Base-by-base conservation (phyloP, 1,139 yeast genomes). In the Saccharomyces hybrid region DNA sequence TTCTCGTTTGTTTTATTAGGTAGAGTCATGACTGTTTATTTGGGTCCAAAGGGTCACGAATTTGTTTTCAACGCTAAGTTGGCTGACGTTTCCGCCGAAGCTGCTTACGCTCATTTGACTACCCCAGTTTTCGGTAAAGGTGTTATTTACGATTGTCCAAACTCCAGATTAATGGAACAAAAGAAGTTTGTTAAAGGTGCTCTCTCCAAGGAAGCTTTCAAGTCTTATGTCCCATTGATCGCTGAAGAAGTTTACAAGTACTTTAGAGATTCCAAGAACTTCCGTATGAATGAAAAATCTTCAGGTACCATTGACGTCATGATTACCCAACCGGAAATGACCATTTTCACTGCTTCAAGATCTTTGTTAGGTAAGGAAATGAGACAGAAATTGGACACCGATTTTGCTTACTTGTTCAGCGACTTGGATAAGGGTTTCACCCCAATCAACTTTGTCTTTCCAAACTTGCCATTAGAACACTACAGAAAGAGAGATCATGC, bases 81-180 rank as follows among this genome's bases (percentile, higher is more conserved):
- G 54, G 81, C 84, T 34, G 96, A 90, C 64, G 98, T 91, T 30
- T 84, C 91, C 57, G 99, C 99, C 53, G 98, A 93, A 72, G 98
- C 86, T 51, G 98, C 98, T 41, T 93, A 93, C 75, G 80, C 85
- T 59, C 97, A 91, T 70, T 79, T 93, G 73, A 93, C 99, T 34
- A 93, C 98, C 11, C 99, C 99, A 14, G 97, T 90, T 27, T 93
- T 93, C 66, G 99, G 99, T 63, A 83, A 90, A 70, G 99, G 98
- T 62, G 99, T 93, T 54, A 86, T 93, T 56, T 93, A 93, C 70
- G 99, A 93, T 73, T 93, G 98, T 73, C 90, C 99, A 59, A 95
- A 95, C 75, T 75, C 83, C 66, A 83, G 90, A 63, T 80, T 93
- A 65, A 95, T 93, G 99, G 99, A 93, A 72, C 99, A 93, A 73